These are phyloP conservation scores for Chaetomium cochliodes DNA, from an alignment of 495 filamentous ascomycete species.

Conservation along the genomic window DNA sequence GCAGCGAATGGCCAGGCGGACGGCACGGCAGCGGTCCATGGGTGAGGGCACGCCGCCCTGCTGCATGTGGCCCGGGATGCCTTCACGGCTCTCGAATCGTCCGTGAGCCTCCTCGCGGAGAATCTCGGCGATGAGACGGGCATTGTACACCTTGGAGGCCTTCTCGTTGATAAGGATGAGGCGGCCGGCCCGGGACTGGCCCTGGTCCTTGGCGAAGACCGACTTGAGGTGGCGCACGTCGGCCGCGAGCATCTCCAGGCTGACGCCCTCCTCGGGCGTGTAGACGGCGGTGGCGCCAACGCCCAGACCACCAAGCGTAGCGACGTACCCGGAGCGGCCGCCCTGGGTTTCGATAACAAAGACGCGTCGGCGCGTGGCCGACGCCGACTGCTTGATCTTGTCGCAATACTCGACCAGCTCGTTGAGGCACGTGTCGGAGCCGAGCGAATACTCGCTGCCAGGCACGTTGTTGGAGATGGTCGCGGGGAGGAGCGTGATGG, in stretches of 20 bases:
- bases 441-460: conserved; percentile 94
- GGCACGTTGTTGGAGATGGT: conserved; percentile 99
- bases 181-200: conserved; percentile 88
- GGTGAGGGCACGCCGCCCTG: conserved; percentile 91
- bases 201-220: conserved; percentile 80
- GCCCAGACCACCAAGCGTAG: conserved; percentile 81
- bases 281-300: conserved; percentile 96
- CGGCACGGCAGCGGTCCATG: conserved; percentile 93
- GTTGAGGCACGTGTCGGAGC: conserved; percentile 96
- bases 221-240: conserved; percentile 90
- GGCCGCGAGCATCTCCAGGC: conserved; percentile 83
- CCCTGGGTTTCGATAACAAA: conserved; percentile 99
- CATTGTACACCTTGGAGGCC: conserved; percentile 84
- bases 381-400: conserved; percentile 94
- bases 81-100: conserved; percentile 88
- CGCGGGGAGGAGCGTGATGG: conserved; percentile 88
- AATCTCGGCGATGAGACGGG: conserved; percentile 90
- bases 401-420: conserved; percentile 96
- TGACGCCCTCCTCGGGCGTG: conserved; percentile 94
- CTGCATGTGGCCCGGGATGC: conserved; percentile 94
- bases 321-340: conserved; percentile 89
- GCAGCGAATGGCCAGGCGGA: conserved; percentile 86
- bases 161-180: conserved; percentile 93
- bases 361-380: conserved; percentile 83
- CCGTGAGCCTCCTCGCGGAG: conserved; percentile 91